Evolutionary conservation across 2,329 filamentous ascomycete species (phyloP), one percentile per base, ranked within the genome.

Genomic region (Fusarium abutilonis): DNA sequence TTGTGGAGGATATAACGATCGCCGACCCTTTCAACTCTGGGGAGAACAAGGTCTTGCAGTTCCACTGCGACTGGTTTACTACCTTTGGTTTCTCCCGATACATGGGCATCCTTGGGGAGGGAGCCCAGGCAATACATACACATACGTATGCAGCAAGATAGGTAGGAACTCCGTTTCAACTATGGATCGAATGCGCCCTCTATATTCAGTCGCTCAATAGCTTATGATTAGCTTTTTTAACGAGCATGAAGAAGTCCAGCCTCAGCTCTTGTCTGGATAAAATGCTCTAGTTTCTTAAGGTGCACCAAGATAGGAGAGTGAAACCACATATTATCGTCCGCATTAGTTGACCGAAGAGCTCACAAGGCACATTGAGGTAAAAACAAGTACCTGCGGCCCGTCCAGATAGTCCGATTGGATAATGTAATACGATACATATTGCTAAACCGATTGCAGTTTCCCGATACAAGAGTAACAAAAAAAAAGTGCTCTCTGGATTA

Each of bases 1-100:
- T 28, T 28, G 35, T 40, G 40, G 28, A 40, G 34, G 29, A 29
- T 32, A 43, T 56, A 32, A 17, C 43, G 56, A 53, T 42, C 51
- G 41, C 11, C 42, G 26, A 23, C 45, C 26, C 15, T 34, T 29
- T 54, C 53, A 53, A 59, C 40, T 39, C 15, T 15, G 39, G 40
- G 42, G 35, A 45, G 44, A 14, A 36, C 29, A 38, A 15, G 14
- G 28, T 26, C 60, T 57, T 61, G 56, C 43, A 42, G 48, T 53
- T 49, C 38, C 40, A 49, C 31, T 15, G 13, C 26, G 36, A 14
- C 15, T 11, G 34, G 11, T 28, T 28, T 45, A 36, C 34, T 19
- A 43, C 31, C 21, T 36, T 36, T n/a, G 23, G 36, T 21, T 23
- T 21, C 19, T 39, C 19, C 19, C 36, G 36, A 13, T 23, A 39